Conservation (phyloP, 2,329 filamentous ascomycete genomes). For the Ciborinia camelliae region DNA sequence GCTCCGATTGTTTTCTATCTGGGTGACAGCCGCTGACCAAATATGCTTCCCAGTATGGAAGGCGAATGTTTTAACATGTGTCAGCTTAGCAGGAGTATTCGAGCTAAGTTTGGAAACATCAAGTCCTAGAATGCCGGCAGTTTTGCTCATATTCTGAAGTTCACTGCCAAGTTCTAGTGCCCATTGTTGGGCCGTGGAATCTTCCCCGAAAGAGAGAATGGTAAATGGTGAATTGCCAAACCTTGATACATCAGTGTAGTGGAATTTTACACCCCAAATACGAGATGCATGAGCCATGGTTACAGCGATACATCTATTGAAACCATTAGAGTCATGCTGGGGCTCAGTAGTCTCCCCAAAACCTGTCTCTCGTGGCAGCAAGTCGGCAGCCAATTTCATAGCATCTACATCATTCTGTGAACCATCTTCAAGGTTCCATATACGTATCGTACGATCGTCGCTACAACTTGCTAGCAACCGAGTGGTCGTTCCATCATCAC, state of each 20-base stretch:
- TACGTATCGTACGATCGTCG: conserved; percentile 82
- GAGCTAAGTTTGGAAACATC: background rate
- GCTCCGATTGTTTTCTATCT: background rate
- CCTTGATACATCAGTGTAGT: conserved; percentile 32
- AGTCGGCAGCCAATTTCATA: background rate
- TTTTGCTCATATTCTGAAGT: background rate
- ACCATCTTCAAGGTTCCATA: conserved; percentile 68
- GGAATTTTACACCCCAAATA: conserved; percentile 82
- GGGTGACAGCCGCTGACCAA: conserved; percentile 65
- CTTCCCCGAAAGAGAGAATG: conserved; percentile 80
- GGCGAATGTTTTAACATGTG: conserved; percentile 53
- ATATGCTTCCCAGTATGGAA: conserved; percentile 86
- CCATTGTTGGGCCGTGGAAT: conserved; percentile 76
- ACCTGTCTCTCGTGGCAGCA: conserved; percentile 52
- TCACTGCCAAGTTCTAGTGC: conserved; percentile 18
- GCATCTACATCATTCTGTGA: conserved; percentile 5
- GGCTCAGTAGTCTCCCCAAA: conserved; percentile 49
- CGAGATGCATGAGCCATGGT: conserved; percentile 84
- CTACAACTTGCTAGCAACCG: conserved; percentile 87
- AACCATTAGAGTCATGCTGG: conserved; percentile 34
- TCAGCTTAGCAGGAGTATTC: conserved; percentile 39
- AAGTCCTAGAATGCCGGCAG: background rate
- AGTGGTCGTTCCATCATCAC: conserved; percentile 41
- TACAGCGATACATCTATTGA: conserved; percentile 57
- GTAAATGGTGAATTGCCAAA: conserved; percentile 39